Evolutionary conservation across 257 asterid species (phyloP), one percentile per base, ranked within the genome.

Genomic region (Hygrophila difformis): DNA sequence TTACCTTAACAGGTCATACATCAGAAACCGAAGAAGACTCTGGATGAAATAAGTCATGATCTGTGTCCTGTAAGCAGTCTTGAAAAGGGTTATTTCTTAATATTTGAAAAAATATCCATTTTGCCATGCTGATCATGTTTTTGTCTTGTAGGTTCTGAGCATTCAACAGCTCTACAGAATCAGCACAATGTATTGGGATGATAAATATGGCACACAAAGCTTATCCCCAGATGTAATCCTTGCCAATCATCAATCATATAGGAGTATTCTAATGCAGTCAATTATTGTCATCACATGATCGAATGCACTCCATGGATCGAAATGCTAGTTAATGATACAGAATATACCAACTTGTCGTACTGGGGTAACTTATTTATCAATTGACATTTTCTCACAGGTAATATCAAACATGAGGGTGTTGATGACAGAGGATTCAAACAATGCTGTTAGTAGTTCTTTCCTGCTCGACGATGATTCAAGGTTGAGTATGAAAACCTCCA

Each of bases 151-250:
- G 96, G 98, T 86, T 47, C 92, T 91, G 58, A 85, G 98, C 51
- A 75, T 91, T 63, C 98, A 91, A 64, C 98, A 91, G 68, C 79
- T 91, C 55, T 91, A 91, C 67, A 73, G 98, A 78, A 91, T 91
- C 86, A 82, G 98, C 71, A 89, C 98, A 17, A 85, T 89, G 98
- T 89, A 89, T 66, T 89, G 98, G 98, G 98, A 89, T 63, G 98
- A 89, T 80, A 89, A 89, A 65, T 89, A 89, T 40, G 98, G 96
- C 71, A 82, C 98, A 0, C 96, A 91, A 34, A 91, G 98, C 74
- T 82, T 91, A 65, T 82, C 94, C 24, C 84, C 64, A 33, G 98
- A 91, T 38, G 98, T 89, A 66, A 82, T 53, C 53, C 28, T 24
- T 39, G 34, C 18, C 47, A 21, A 36, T 33, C n/a, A n/a, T n/a